Base-by-base conservation (phyloP, 1,139 yeast species). In the Pneumocystis canis region DNA sequence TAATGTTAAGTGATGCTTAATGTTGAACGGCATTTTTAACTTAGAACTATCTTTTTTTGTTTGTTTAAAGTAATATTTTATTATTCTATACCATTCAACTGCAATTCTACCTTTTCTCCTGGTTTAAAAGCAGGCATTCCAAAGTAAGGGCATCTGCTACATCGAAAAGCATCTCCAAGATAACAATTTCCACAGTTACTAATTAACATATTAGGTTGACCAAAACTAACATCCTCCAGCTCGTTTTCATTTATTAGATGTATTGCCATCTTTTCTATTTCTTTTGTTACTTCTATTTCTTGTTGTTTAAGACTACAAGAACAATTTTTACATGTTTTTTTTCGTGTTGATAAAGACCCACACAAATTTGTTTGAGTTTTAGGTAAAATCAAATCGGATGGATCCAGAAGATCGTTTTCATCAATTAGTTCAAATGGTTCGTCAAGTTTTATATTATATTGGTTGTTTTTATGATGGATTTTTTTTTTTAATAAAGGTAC, bases 131-230 rank as follows among this genome's bases (percentile, higher is more conserved):
- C 97, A 9, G 99, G 98, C 64, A 94, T 79, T 0, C 99, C 98
- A 69, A 92, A 78, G 74, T 84, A 94, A 58, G 98, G 99, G 75
- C 99, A 92, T 2, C 97, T 97, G 70, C 90, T 96, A 74, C 99
- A 92, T 71, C 99, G 79, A 77, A 92, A 92, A 0, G 98, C 98
- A 74, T 92, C 98, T 56, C 99, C 98, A 64, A 92, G 79, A 0
- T 97, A 85, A 77, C 99, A 92, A 11, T 95, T 87, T 28, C 96
- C 96, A 76, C 99, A 92, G 1, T 97, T 96, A n/a, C 64, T 58
- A 40, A 97, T 97, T 7, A 82, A 81, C 3, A 78, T 73, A 74
- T 90, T 92, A 53, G 97, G 97, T 67, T 89, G 89, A 16, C 58
- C 60, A 75, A 92, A 94, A 73, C 94, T 98, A 64, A 94, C 83